Percentiles rank a stretch among this genome's conserved stretches.
Evolutionary conservation across 2,329 filamentous ascomycete genomes (phyloP).

Genomic region (Scytalidium lignicola): DNA sequence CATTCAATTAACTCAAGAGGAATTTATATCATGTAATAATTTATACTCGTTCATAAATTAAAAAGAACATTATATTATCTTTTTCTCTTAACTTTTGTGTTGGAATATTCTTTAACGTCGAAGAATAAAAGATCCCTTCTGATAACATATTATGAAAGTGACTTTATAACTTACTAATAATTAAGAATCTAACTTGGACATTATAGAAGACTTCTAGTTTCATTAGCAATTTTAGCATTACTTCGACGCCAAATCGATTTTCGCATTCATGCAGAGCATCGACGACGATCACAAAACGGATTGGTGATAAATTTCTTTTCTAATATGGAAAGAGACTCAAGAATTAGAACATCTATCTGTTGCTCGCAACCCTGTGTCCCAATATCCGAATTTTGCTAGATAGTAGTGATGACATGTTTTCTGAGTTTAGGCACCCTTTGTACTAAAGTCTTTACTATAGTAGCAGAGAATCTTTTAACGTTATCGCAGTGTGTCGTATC

Average conservation of each 20-base stretch:
- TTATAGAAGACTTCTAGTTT: no score
- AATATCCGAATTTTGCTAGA: no score
- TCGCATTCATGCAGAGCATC: slow-evolving; percentile 8
- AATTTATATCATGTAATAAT: no score
- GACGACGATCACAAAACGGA: slow-evolving; percentile 1
- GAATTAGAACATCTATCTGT: slow-evolving; percentile 27
- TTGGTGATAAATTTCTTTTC: not conserved
- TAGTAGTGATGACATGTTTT: not conserved
- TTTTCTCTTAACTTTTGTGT: no score
- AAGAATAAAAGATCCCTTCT: no score
- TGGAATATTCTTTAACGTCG: no score
- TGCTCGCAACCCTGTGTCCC: no score
- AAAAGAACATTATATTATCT: no score
- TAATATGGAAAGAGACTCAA: slow-evolving; percentile 26
- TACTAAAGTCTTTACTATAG: slow-evolving; percentile 1
- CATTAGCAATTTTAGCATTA: not conserved
- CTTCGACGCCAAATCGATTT: not conserved
- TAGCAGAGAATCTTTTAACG: not conserved
- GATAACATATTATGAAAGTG: not conserved
- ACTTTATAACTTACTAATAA: slow-evolving; percentile 38
- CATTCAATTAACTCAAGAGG: no score
- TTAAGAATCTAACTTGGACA: slow-evolving; percentile 28
- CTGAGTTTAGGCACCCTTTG: not conserved
- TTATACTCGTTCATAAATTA: no score
- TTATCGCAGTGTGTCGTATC: no score